Evolutionary conservation across 345 rosid genomes (phyloP).

Genomic region (Euphorbia peplus): DNA sequence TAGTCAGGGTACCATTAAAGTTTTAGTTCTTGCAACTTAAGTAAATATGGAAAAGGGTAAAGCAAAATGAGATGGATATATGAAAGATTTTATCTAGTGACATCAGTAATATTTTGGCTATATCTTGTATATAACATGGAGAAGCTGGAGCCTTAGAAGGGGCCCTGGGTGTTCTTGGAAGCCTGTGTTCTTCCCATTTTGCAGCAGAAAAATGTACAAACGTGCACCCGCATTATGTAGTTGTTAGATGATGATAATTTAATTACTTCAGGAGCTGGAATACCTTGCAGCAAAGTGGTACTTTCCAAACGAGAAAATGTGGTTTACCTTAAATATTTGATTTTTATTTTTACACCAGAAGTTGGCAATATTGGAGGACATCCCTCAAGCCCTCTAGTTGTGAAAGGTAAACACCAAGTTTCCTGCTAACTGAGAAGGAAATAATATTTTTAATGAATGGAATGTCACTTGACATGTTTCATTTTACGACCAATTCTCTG

Average conservation of each 20-base stretch:
- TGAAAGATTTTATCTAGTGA: background rate
- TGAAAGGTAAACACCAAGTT: too few species aligned
- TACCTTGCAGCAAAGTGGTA: background rate
- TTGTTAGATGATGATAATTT: background rate
- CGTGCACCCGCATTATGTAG: background rate
- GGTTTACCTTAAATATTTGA: background rate
- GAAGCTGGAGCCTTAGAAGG: background rate
- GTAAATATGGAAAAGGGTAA: background rate
- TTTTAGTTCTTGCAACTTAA: slow-evolving; percentile 78
- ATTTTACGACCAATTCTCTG: too few species aligned
- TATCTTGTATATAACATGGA: slow-evolving; percentile 12
- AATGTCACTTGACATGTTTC: too few species aligned
- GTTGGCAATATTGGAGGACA: too few species aligned
- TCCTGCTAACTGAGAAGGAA: too few species aligned
- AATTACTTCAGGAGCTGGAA: background rate
- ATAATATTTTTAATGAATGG: too few species aligned
- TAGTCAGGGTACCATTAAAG: slow-evolving; percentile 98
- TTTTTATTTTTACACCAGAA: background rate
- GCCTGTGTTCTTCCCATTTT: background rate
- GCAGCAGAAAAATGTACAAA: background rate
- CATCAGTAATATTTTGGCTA: background rate
- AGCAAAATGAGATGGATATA: background rate
- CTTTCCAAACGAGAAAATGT: background rate
- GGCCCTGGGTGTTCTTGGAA: background rate
- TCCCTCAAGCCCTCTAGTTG: too few species aligned